Conservation (phyloP, 495 filamentous ascomycete genomes). For the Penicillium longicatenatum region DNA sequence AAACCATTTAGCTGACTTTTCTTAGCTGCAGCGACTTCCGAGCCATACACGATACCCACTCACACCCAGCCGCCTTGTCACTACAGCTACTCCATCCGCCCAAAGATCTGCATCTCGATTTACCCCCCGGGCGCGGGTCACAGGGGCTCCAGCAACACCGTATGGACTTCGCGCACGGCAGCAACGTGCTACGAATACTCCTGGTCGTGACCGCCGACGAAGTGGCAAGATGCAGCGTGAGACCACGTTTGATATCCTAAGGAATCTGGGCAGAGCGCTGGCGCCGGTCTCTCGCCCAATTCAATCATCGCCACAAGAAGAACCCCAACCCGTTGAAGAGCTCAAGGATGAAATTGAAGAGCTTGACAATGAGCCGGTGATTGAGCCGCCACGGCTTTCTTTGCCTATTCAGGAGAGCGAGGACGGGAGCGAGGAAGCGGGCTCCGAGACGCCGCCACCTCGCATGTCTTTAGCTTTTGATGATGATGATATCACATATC, state of each 20-base stretch:
- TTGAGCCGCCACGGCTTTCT: conserved; percentile 65
- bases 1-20: background rate
- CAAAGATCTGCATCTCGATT: conserved; percentile 40
- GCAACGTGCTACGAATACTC: conserved; percentile 75
- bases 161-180: conserved; percentile 73
- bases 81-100: conserved; percentile 33
- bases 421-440: conserved; percentile 51
- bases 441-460: conserved; percentile 60
- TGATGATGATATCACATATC: conserved; percentile 67
- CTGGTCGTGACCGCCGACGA: conserved; percentile 64
- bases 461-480: conserved; percentile 62
- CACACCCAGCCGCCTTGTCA: conserved; percentile 43
- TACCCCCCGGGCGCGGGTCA: conserved; percentile 38
- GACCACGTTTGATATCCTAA: conserved; percentile 71
- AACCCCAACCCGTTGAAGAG: conserved; percentile 28
- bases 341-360: conserved; percentile 52
- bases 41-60: conserved; percentile 37
- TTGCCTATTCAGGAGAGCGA: conserved; percentile 62
- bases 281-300: conserved; percentile 60
- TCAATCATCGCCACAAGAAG: conserved; percentile 57
- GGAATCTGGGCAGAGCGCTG: conserved; percentile 65
- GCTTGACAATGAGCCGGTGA: conserved; percentile 64
- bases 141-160: conserved; percentile 61
- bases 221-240: conserved; percentile 71
- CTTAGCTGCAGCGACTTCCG: conserved; percentile 43